These are phyloP conservation scores for Coemansia sp. DNA, from an alignment of 192 early-diverging fungal genomes.

Conservation along the genomic window DNA sequence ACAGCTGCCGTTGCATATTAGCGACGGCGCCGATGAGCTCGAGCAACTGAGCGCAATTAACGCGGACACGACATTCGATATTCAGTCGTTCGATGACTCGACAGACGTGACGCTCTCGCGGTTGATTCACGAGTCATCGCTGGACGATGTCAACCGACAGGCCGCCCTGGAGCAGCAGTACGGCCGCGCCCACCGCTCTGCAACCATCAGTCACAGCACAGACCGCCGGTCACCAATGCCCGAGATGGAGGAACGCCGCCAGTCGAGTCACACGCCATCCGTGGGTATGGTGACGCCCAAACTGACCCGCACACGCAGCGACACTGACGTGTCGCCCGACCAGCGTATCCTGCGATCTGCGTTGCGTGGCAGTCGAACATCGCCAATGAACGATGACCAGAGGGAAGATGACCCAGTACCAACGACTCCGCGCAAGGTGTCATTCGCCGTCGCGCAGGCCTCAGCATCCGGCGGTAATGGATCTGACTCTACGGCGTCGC, in stretches of 20 bases:
- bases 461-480: not conserved
- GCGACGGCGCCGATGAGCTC: not conserved
- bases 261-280: not conserved
- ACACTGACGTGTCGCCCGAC: conserved; percentile 14
- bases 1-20: not conserved
- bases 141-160: conserved; percentile 14
- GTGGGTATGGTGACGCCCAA: conserved; percentile 22
- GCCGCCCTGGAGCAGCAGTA: conserved; percentile 4
- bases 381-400: not conserved
- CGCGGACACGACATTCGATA: conserved; percentile 37
- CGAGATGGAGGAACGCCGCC: conserved; percentile 10
- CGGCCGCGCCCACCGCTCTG: conserved; percentile 9
- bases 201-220: not conserved
- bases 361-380: conserved; percentile 23
- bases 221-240: not conserved
- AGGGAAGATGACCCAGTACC: not conserved
- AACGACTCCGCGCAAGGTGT: conserved; percentile 20
- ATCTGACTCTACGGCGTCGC: not conserved
- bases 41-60: not conserved
- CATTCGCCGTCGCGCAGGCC: conserved; percentile 17
- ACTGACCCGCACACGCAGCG: conserved; percentile 29
- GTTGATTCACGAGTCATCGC: conserved; percentile 22
- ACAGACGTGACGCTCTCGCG: conserved; percentile 23
- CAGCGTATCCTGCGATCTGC: conserved; percentile 30
- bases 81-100: conserved; percentile 29